Evolutionary conservation across 2,329 filamentous ascomycete species (phyloP), one percentile per base, ranked within the genome.

Genomic region (Plectosphaerella sp.): DNA sequence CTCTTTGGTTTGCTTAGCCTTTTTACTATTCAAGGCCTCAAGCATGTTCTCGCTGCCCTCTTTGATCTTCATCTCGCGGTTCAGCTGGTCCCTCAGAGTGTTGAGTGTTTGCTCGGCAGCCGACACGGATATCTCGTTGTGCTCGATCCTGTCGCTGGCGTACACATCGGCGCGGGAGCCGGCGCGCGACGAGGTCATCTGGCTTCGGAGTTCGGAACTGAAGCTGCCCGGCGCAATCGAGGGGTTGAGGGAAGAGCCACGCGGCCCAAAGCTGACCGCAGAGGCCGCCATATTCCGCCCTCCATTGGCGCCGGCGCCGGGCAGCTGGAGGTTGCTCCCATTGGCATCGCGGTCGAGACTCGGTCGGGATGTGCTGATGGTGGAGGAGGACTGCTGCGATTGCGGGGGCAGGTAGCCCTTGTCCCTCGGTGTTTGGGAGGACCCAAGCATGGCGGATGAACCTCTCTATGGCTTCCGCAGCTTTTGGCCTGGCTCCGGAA

Each of bases 21-120:
- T 97, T 72, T 99, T 99, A 45, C 86, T 82, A 67, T 97, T 91
- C 58, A 99, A 74, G 12, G 94, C 94, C 73, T 99, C 94, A 39
- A 99, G 78, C 82, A 99, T 86, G 67, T 99, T 99, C 75, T 99
- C 94, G 53, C 93, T 97, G 18, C 94, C 94, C 62, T 93, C 89
- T 70, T 96, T 97, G 67, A 99, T 97, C 77, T 97, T 97, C 73
- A 92, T 86, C 73, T 99, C 95, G 63, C 95, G 93, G 60, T 91
- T 93, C 58, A 99, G 87, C 64, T 87, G 83, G 61, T 97, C 92
- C 63, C 88, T 86, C 57, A 97, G 79, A 49, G 83, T 77, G 20
- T 85, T 81, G 62, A 96, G 84, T 41, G 84, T 81, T 69, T 91
- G 85, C 67, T 96, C 91, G 14, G 84, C 79, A 10, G 78, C 79